Evolutionary conservation across 129 eudicot species (phyloP).

Genomic region (Sambucus nigra): DNA sequence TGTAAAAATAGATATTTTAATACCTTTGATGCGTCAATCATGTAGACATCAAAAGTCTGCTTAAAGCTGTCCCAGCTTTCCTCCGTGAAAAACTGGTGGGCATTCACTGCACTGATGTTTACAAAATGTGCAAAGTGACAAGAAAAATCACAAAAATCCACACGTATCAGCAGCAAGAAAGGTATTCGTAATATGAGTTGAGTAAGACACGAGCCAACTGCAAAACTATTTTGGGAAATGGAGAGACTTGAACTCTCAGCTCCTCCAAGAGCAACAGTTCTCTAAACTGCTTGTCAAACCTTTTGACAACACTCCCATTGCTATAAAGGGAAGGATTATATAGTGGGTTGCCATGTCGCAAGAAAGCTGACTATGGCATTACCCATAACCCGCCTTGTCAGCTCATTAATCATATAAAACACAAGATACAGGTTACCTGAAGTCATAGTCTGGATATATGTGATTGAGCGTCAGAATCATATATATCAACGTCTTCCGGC

Average conservation of each 20-base stretch:
- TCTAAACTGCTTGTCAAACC: constrained; percentile 95
- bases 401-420: neutral
- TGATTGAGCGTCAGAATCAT: constrained; percentile 76
- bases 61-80: constrained; percentile 90
- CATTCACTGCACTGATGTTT: constrained; percentile 80
- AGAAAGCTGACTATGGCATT: constrained; percentile 88
- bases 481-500: constrained; percentile 90
- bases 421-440: constrained; percentile 62
- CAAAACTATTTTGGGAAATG: constrained; percentile 64
- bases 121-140: constrained; percentile 24
- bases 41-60: constrained; percentile 89
- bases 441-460: constrained; percentile 94
- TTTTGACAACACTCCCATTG: constrained; percentile 98
- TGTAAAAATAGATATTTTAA: neutral
- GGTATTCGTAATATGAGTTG: neutral
- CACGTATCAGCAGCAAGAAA: constrained; percentile 1
- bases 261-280: constrained; percentile 88
- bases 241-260: constrained; percentile 99
- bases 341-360: constrained; percentile 97
- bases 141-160: neutral
- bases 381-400: constrained; percentile 80
- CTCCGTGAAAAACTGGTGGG: constrained; percentile 87
- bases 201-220: constrained; percentile 10
- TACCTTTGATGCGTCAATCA: constrained; percentile 97
- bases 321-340: constrained; percentile 45